Base-by-base conservation (phyloP, 1,139 yeast genomes). In the Meyerozyma athensensis region DNA sequence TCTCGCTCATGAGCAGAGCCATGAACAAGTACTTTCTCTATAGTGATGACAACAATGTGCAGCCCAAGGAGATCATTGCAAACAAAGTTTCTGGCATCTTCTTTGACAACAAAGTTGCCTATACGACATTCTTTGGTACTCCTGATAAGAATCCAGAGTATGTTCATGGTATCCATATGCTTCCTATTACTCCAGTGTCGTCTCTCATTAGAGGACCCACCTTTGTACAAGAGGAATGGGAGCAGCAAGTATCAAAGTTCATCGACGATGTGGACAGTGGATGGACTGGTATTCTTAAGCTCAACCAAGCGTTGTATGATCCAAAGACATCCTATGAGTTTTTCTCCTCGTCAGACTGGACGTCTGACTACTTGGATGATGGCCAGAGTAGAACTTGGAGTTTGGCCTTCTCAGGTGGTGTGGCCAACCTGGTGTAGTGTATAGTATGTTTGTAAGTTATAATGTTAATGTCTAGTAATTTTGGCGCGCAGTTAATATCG, bases 371-470 rank as follows among this genome's bases (percentile, higher is more conserved):
- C 63, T 72, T 92, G 43, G 97, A 92, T 54, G 79, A 79, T 41
- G 98, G 98, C 3, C 95, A 87, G 68, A 82, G 95, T 47, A 65
- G 81, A 51, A 85, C 97, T 0, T 90, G 97, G 97, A 77, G 89
- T 36, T 65, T 89, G 48, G 85, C 96, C 0, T 87, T 77, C 53
- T 48, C 53, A 10, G 54, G 50, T 28, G 54, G 53, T 30, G 41
- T 50, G 16, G 35, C 41, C 30, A 48, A 47, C 34, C 32, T 24
- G 28, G 12, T 33, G 19, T 28, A 17, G 21, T 28, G 32, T 28
- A 28, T 28, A 28, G 32, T 28, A 28, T 7, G 9, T 16, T 10
- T 13, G 20, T 12, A 28, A 16, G 7, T 13, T 13, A 12, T 14
- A 4, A 19, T 8, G 5, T 10, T 19, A 2, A 19, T 19, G 34